Conservation (phyloP, 2,329 filamentous ascomycete genomes). For the Aureobasidium sp. region DNA sequence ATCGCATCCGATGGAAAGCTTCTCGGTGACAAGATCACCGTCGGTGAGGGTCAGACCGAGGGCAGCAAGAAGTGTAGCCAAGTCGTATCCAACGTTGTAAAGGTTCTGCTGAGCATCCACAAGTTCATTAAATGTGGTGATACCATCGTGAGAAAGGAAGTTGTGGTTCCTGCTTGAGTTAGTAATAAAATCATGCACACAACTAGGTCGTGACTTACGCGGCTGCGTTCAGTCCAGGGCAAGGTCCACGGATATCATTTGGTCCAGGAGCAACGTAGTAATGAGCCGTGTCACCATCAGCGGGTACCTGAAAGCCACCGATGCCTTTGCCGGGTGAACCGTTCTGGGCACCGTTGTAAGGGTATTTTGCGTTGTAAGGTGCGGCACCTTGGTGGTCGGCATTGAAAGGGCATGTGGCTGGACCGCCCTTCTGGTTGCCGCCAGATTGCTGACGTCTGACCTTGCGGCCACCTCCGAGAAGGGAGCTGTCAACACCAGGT, state of each 20-base stretch:
- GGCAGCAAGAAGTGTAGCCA: slow-evolving; percentile 44
- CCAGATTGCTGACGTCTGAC: slow-evolving; percentile 37
- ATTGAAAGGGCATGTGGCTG: slow-evolving; percentile 43
- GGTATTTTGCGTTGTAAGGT: slow-evolving; percentile 35
- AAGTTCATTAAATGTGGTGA: slow-evolving; percentile 47
- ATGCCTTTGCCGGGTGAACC: slow-evolving; percentile 44
- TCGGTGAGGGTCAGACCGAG: slow-evolving; percentile 44
- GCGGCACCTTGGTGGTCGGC: slow-evolving; percentile 41
- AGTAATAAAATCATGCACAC: background rate
- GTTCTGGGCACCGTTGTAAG: slow-evolving; percentile 50
- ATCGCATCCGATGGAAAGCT: slow-evolving; percentile 52
- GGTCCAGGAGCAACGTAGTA: slow-evolving; percentile 40
- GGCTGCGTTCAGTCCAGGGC: slow-evolving; percentile 49
- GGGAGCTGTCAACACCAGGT: slow-evolving; percentile 41
- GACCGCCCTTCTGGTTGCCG: slow-evolving; percentile 29
- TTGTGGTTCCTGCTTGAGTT: background rate
- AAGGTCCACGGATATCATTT: slow-evolving; percentile 47
- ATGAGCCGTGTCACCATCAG: slow-evolving; percentile 43
- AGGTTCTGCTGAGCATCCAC: slow-evolving; percentile 52
- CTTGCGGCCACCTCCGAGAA: slow-evolving; percentile 28
- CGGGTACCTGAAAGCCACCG: slow-evolving; percentile 52
- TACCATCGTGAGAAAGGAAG: slow-evolving; percentile 48
- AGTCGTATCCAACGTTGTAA: slow-evolving; percentile 50
- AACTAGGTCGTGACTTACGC: slow-evolving; percentile 34
- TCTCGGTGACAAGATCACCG: slow-evolving; percentile 46